phyloP scores from a whole-genome alignment of 2,329 filamentous ascomycete genomes.

The Didymella keratinophila region DNA sequence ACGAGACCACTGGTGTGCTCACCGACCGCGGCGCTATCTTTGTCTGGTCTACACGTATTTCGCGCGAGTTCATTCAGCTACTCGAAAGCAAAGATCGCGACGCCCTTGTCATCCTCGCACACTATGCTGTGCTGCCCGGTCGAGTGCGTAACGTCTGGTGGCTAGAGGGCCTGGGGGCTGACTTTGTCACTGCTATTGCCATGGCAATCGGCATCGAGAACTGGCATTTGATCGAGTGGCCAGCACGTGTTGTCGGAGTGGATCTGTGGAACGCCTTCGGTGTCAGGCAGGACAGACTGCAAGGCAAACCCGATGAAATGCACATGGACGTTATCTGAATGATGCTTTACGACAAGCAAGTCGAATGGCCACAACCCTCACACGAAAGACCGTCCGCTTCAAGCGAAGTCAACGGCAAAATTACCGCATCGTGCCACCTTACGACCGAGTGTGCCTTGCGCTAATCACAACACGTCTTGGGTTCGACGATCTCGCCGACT shows the following conservation, averaged over 20 bases:
- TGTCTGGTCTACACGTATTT: constrained; percentile 41
- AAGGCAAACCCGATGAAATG: constrained; percentile 34
- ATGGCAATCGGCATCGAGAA: constrained; percentile 43
- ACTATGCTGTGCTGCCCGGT: constrained; percentile 50
- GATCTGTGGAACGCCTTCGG: constrained; percentile 37
- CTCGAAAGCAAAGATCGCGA: constrained; percentile 42
- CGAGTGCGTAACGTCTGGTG: constrained; percentile 48
- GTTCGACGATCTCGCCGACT: neutral
- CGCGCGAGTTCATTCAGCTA: constrained; percentile 40
- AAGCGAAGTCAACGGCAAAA: neutral
- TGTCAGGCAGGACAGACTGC: constrained; percentile 28
- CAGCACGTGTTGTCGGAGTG: constrained; percentile 38
- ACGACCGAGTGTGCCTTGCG: neutral
- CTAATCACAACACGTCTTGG: neutral
- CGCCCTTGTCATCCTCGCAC: constrained; percentile 49
- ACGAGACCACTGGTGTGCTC: constrained; percentile 36
- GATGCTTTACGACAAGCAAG: neutral
- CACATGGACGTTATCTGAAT: constrained; percentile 42
- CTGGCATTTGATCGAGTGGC: constrained; percentile 44
- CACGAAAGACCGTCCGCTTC: too few relatives aligned
- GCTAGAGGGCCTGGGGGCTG: constrained; percentile 45
- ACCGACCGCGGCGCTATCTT: constrained; percentile 47
- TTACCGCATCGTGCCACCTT: neutral
- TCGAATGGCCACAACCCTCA: too few relatives aligned
- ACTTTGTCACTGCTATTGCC: constrained; percentile 44